Percentiles rank a stretch among this genome's conserved stretches.
Evolutionary conservation across 805 yeast genomes (phyloP).

Genomic region (Candida silvicultrix): DNA sequence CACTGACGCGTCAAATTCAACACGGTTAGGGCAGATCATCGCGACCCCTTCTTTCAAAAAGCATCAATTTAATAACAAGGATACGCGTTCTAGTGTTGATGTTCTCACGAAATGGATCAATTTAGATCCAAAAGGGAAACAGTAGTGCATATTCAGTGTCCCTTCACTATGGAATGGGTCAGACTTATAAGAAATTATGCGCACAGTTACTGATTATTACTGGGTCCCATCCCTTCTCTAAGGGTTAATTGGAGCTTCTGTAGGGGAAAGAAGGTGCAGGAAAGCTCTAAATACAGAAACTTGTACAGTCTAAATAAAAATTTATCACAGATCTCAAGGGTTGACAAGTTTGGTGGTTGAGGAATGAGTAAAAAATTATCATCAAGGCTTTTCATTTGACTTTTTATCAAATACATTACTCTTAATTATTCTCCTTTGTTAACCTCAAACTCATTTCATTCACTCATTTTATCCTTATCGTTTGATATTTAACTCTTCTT

Average conservation of each 20-base stretch:
- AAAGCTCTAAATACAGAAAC: neutral
- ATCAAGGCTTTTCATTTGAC: neutral
- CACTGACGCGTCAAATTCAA: neutral
- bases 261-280: neutral
- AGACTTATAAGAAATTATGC: neutral
- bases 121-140: neutral
- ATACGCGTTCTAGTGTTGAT: neutral
- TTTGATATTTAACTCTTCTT: neutral
- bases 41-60: neutral
- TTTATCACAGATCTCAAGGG: neutral
- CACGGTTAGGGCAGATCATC: neutral
- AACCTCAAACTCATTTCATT: neutral
- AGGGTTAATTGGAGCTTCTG: too few species aligned
- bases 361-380: neutral
- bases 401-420: neutral
- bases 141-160: neutral
- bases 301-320: neutral
- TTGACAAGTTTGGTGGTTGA: neutral
- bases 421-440: neutral
- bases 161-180: neutral
- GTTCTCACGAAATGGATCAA: neutral
- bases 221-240: neutral
- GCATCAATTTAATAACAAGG: neutral
- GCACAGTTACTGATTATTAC: neutral
- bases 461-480: neutral